Conservation (phyloP, 2,329 filamentous ascomycete genomes). For the Hyphodiscus sp. region DNA sequence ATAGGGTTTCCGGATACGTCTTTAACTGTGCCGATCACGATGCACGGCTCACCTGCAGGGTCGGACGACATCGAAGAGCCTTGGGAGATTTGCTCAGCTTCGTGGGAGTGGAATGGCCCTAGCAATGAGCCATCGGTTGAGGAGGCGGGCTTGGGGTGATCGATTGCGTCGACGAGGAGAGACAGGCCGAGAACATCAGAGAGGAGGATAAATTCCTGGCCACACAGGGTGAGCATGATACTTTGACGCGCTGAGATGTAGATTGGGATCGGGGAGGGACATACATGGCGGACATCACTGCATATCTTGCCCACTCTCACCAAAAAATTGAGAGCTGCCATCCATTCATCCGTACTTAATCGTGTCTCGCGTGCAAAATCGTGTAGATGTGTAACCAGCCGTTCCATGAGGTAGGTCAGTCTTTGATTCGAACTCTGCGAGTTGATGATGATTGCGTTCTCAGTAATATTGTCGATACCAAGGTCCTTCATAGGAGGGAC, state of each 20-base stretch:
- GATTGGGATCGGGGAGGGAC: slow-evolving; percentile 20
- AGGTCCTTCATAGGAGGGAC: slow-evolving; percentile 57
- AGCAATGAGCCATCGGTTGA: slow-evolving; percentile 75
- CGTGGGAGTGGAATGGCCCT: slow-evolving; percentile 78
- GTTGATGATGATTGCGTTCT: slow-evolving; percentile 70
- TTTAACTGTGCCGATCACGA: slow-evolving; percentile 67
- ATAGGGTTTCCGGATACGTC: slow-evolving; percentile 59
- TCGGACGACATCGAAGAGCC: slow-evolving; percentile 63
- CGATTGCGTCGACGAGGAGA: slow-evolving; percentile 73
- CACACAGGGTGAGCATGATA: background rate
- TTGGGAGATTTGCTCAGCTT: slow-evolving; percentile 51
- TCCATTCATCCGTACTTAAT: slow-evolving; percentile 72
- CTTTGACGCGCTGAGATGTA: no score
- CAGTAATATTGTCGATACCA: slow-evolving; percentile 74
- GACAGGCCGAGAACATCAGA: slow-evolving; percentile 75
- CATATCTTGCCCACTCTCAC: slow-evolving; percentile 68
- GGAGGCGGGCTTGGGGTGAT: slow-evolving; percentile 68
- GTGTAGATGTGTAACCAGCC: slow-evolving; percentile 70
- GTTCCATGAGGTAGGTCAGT: slow-evolving; percentile 64
- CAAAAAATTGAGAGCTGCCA: slow-evolving; percentile 64
- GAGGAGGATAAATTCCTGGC: slow-evolving; percentile 72
- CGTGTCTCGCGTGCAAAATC: slow-evolving; percentile 77
- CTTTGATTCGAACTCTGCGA: slow-evolving; percentile 59
- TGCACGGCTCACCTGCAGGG: slow-evolving; percentile 59
- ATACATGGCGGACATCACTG: slow-evolving; percentile 64